phyloP scores from a whole-genome alignment of 148 eudicot genomes.

The Talinum fruticosum region DNA sequence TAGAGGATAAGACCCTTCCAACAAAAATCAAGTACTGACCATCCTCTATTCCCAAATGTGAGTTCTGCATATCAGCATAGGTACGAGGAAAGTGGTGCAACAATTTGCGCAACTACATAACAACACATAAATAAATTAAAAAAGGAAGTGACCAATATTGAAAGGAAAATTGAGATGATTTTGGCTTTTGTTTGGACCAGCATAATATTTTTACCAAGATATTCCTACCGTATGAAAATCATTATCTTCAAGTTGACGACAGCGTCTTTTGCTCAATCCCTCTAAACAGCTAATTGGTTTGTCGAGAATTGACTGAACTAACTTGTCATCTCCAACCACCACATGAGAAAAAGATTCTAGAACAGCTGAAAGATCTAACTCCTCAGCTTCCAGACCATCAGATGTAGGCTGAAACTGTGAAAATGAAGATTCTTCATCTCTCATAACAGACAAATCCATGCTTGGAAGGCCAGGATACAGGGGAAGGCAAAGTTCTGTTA shows the following conservation, averaged over 20 bases:
- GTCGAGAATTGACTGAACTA: constrained; percentile 55
- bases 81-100: constrained; percentile 96
- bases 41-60: constrained; percentile 72
- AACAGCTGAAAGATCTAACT: constrained; percentile 18
- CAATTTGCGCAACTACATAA: constrained; percentile 74
- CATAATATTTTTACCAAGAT: constrained; percentile 15
- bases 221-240: constrained; percentile 75
- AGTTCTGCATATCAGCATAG: constrained; percentile 90
- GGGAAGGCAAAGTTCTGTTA: constrained; percentile 38
- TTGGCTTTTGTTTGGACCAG: background rate
- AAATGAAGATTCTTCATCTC: constrained; percentile 36
- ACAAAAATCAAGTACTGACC: constrained; percentile 90
- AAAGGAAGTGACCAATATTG: background rate
- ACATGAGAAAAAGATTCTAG: constrained; percentile 35
- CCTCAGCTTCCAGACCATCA: constrained; percentile 30
- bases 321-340: constrained; percentile 28
- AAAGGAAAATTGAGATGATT: constrained; percentile 8
- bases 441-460: constrained; percentile 14
- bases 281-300: constrained; percentile 54
- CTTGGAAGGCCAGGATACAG: constrained; percentile 26
- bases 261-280: constrained; percentile 57
- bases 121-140: constrained; percentile 20
- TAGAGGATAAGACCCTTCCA: constrained; percentile 79
- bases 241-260: constrained; percentile 62
- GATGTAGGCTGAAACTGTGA: constrained; percentile 23